A percentile compares a stretch with the other conserved stretches of the same genome.
These are phyloP conservation scores for Misopates orontium DNA, from an alignment of 257 asterid species.

Conservation along the genomic window DNA sequence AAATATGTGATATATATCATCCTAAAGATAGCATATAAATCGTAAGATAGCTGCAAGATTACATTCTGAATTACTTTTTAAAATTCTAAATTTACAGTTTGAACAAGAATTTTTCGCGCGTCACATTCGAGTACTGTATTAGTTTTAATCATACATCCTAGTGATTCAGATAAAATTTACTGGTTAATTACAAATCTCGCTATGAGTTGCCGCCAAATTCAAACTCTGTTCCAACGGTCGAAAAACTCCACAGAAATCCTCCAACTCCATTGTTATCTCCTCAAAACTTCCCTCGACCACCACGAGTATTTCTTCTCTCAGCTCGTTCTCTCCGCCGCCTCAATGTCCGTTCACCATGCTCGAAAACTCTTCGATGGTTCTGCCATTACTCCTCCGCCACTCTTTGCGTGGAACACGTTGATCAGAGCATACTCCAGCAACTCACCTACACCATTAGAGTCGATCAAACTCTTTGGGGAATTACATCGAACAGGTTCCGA, in stretches of 20 bases:
- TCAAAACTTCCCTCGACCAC: slow-evolving; percentile 58
- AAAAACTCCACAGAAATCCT: slow-evolving; percentile 37
- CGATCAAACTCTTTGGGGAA: slow-evolving; percentile 40
- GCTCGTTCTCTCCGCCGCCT: slow-evolving; percentile 47
- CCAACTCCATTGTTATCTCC: slow-evolving; percentile 51
- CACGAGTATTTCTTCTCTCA: slow-evolving; percentile 43
- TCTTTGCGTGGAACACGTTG: slow-evolving; percentile 62
- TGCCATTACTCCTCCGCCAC: slow-evolving; percentile 47
- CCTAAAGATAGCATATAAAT: no score
- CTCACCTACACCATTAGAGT: slow-evolving; percentile 39
- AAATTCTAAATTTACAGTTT: no score
- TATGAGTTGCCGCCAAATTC: slow-evolving; percentile 56
- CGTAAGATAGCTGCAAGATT: no score
- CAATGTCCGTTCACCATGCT: slow-evolving; percentile 47
- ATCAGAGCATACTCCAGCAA: slow-evolving; percentile 56
- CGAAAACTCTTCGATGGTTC: slow-evolving; percentile 43
- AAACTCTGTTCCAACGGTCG: slow-evolving; percentile 39
- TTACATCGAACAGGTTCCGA: slow-evolving; percentile 36
- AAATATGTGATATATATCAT: no score
- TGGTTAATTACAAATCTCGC: not conserved
- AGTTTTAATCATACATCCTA: no score
- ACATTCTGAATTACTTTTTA: no score
- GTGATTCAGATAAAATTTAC: not conserved
- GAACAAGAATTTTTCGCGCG: no score
- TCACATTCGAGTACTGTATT: no score